Percentiles rank a stretch among this genome's conserved stretches.
phyloP scores from a whole-genome alignment of 1,139 yeast species.

The Kodamaea suecica region DNA sequence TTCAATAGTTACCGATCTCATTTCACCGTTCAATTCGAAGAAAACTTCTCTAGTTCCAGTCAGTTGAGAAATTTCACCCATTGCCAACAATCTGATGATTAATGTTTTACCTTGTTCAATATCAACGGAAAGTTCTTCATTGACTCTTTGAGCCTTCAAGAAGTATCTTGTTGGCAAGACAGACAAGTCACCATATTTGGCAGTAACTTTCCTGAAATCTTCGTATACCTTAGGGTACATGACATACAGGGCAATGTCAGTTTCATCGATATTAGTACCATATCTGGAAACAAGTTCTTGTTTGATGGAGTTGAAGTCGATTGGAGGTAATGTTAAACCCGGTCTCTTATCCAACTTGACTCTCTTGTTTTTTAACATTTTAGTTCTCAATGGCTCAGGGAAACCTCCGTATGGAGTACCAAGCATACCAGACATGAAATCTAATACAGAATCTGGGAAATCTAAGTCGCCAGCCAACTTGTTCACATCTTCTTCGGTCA shows the following conservation, averaged over 20 bases:
- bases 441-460: conserved; percentile 97
- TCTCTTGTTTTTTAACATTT: conserved; percentile 80
- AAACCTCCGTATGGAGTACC: conserved; percentile 99
- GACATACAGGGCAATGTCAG: conserved; percentile 90
- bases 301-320: conserved; percentile 68
- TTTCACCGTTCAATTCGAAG: conserved; percentile 97
- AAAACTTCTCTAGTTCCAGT: conserved; percentile 95
- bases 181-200: conserved; percentile 86
- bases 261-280: conserved; percentile 62
- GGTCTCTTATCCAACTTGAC: conserved; percentile 87
- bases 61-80: conserved; percentile 80
- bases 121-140: conserved; percentile 84
- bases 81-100: conserved; percentile 86
- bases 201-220: conserved; percentile 69
- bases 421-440: conserved; percentile 98
- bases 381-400: conserved; percentile 97
- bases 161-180: conserved; percentile 91
- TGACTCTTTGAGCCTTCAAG: conserved; percentile 80
- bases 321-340: conserved; percentile 81
- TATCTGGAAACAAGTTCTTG: conserved; percentile 69
- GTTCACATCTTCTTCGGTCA: conserved; percentile 78
- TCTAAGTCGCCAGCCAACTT: conserved; percentile 87
- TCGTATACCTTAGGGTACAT: conserved; percentile 99
- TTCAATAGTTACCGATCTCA: conserved; percentile 89
- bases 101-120: conserved; percentile 94